Conservation (phyloP, 331 rosid genomes). For the Pyracantha coccinea region DNA sequence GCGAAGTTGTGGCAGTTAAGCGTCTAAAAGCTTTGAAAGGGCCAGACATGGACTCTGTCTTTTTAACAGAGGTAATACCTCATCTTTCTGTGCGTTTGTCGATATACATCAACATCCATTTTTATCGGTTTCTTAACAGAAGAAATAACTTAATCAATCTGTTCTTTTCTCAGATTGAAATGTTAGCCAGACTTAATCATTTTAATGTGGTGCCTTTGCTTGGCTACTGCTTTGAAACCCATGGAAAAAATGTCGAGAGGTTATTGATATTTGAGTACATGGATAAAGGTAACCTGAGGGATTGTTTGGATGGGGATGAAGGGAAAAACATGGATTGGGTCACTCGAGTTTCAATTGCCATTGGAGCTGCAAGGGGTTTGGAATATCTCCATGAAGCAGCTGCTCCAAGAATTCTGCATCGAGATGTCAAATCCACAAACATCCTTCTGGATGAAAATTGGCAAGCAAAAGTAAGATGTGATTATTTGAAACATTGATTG, state of each 20-base stretch:
- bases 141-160: neutral
- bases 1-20: slow-evolving; percentile 74
- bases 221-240: slow-evolving; percentile 83
- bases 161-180: slow-evolving; percentile 61
- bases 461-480: slow-evolving; percentile 68
- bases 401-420: slow-evolving; percentile 91
- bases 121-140: neutral
- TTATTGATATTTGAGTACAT: slow-evolving; percentile 74
- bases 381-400: slow-evolving; percentile 99
- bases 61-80: slow-evolving; percentile 66
- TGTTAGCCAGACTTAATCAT: slow-evolving; percentile 84
- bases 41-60: slow-evolving; percentile 53
- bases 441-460: slow-evolving; percentile 83
- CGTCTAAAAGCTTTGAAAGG: slow-evolving; percentile 59
- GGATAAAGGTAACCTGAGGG: slow-evolving; percentile 87
- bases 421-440: slow-evolving; percentile 94
- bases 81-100: slow-evolving; percentile 11
- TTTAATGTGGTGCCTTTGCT: slow-evolving; percentile 85
- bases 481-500: slow-evolving; percentile 1
- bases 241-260: slow-evolving; percentile 69
- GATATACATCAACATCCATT: neutral
- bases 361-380: slow-evolving; percentile 95
- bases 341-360: slow-evolving; percentile 73
- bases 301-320: slow-evolving; percentile 55
- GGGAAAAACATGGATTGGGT: slow-evolving; percentile 61